Percentiles rank a stretch among this genome's conserved stretches.
Conservation (phyloP, 345 rosid genomes). For the Eucalyptus sideroxylon region DNA sequence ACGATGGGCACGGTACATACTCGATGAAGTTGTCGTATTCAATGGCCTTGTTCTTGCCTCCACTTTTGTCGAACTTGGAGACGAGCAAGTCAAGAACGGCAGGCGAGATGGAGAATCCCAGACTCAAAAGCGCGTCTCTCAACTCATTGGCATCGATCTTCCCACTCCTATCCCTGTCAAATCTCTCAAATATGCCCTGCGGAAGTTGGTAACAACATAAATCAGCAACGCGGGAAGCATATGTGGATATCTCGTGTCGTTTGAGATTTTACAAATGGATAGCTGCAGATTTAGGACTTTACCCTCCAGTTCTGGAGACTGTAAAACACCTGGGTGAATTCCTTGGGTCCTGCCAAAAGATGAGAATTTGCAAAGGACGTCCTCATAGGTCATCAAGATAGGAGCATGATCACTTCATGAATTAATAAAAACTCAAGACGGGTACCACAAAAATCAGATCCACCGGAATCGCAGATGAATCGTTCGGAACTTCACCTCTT, state of each 20-base stretch:
- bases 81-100: constrained; percentile 62
- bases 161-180: constrained; percentile 83
- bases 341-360: constrained; percentile 59
- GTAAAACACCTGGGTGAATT: constrained; percentile 68
- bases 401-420: not conserved
- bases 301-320: constrained; percentile 99
- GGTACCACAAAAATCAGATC: not conserved
- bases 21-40: constrained; percentile 97
- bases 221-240: not conserved
- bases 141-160: constrained; percentile 71
- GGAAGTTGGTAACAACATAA: not conserved
- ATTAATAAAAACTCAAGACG: not conserved
- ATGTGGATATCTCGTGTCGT: not conserved
- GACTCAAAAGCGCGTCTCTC: constrained; percentile 65
- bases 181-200: constrained; percentile 72
- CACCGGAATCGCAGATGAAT: not conserved
- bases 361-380: not conserved
- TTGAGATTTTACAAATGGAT: not conserved
- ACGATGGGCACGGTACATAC: constrained; percentile 14
- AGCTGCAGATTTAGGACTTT: not conserved
- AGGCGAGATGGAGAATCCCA: constrained; percentile 71
- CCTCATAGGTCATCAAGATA: not conserved
- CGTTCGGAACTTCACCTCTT: not conserved
- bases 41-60: constrained; percentile 59
- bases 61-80: constrained; percentile 74